Conservation (phyloP, 768 basidiomycete genomes). For the Tubosaeta sp. region DNA sequence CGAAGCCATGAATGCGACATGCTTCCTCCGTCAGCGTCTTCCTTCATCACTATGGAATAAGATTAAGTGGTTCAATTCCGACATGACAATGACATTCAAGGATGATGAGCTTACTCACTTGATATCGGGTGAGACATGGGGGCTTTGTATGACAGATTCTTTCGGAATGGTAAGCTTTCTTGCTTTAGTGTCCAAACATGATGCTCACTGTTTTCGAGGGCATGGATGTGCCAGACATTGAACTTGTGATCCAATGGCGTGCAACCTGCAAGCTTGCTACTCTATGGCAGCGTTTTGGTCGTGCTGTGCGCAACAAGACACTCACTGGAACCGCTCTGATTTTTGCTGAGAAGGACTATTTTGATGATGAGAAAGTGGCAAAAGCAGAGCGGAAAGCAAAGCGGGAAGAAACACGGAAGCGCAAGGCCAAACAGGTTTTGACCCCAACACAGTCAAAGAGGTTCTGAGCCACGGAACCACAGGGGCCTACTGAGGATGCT, state of each 20-base stretch:
- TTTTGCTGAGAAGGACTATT: neutral
- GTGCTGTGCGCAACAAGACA: neutral
- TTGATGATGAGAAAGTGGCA: neutral
- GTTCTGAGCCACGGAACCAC: too few relatives aligned
- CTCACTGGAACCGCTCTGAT: neutral
- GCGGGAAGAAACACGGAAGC: neutral
- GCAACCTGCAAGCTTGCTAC: conserved; percentile 19
- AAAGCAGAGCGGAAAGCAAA: neutral
- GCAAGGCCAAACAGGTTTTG: too few relatives aligned
- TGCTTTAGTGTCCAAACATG: conserved; percentile 4
- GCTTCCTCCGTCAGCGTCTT: too few relatives aligned
- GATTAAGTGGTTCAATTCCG: too few relatives aligned
- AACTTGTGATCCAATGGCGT: conserved; percentile 33
- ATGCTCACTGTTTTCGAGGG: conserved; percentile 16
- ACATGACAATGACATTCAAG: conserved; percentile 16
- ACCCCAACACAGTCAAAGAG: too few relatives aligned
- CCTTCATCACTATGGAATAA: too few relatives aligned
- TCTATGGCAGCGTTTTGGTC: neutral
- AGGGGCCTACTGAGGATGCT: too few relatives aligned
- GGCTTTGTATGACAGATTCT: conserved; percentile 26
- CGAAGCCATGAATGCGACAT: too few relatives aligned
- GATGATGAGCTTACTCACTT: conserved; percentile 11
- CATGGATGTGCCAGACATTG: conserved; percentile 33
- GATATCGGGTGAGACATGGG: neutral
- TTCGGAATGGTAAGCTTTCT: conserved; percentile 33